phyloP scores from a whole-genome alignment of 768 basidiomycete genomes.

The Boletus rex-veris region DNA sequence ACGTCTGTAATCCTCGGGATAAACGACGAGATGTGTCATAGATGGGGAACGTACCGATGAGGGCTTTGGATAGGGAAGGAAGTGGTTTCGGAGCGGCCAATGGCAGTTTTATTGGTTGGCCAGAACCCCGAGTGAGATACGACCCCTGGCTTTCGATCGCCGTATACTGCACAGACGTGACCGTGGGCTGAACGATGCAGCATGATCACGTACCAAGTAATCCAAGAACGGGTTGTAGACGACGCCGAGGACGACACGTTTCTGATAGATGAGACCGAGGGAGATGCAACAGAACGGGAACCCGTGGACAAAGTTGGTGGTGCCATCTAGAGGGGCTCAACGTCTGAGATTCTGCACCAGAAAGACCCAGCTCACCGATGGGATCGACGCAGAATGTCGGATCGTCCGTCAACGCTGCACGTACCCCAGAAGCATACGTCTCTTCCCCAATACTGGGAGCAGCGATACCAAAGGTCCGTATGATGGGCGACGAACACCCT shows the following conservation, averaged over 20 bases:
- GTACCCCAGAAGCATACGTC: slow-evolving; percentile 73
- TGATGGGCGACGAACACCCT: not conserved
- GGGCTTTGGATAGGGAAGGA: slow-evolving; percentile 65
- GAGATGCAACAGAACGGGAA: slow-evolving; percentile 90
- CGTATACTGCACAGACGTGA: slow-evolving; percentile 51
- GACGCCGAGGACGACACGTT: slow-evolving; percentile 84
- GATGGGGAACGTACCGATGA: slow-evolving; percentile 48
- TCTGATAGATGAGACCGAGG: slow-evolving; percentile 86
- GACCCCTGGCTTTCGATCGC: slow-evolving; percentile 78
- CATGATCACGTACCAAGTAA: slow-evolving; percentile 50
- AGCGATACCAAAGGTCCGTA: not conserved
- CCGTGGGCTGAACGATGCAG: not conserved
- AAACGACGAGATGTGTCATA: not conserved
- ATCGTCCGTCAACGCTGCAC: slow-evolving; percentile 69
- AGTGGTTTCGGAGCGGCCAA: slow-evolving; percentile 60
- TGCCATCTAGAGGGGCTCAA: slow-evolving; percentile 56
- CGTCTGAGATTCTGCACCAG: not conserved
- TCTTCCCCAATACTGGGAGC: slow-evolving; percentile 86
- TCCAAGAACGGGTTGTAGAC: slow-evolving; percentile 91
- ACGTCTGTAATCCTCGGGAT: slow-evolving; percentile 44
- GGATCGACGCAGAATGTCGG: slow-evolving; percentile 97
- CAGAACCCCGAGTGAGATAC: slow-evolving; percentile 52
- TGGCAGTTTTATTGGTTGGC: slow-evolving; percentile 56
- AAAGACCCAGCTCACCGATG: slow-evolving; percentile 54
- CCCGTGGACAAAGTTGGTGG: slow-evolving; percentile 86